phyloP scores from a whole-genome alignment of 192 early-diverging fungal genomes.

The Coemansia umbellata region DNA sequence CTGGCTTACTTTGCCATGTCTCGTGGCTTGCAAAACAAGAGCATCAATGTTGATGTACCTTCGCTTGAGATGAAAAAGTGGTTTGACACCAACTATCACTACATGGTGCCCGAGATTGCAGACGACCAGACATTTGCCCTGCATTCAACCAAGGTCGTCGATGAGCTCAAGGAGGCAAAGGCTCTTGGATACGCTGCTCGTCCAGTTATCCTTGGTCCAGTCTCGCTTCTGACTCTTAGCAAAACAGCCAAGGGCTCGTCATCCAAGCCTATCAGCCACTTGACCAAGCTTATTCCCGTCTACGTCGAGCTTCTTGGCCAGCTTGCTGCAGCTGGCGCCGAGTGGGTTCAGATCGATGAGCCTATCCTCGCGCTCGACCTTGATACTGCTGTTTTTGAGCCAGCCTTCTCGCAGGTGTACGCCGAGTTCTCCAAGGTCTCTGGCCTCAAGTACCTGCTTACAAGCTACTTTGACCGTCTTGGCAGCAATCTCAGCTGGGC shows the following conservation, averaged over 20 bases:
- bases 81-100: constrained; percentile 99
- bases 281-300: constrained; percentile 72
- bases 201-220: constrained; percentile 89
- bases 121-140: constrained; percentile 72
- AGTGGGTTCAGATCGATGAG: constrained; percentile 96
- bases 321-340: constrained; percentile 80
- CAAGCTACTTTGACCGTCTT: constrained; percentile 92
- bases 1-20: constrained; percentile 97
- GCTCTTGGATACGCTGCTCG: constrained; percentile 86
- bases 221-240: constrained; percentile 83
- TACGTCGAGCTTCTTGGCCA: constrained; percentile 74
- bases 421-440: constrained; percentile 26
- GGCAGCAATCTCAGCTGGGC: constrained; percentile 69
- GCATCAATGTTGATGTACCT: constrained; percentile 78
- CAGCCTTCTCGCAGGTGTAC: constrained; percentile 50
- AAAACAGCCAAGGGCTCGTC: constrained; percentile 70
- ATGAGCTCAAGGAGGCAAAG: constrained; percentile 89
- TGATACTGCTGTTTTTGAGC: constrained; percentile 83
- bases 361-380: constrained; percentile 78
- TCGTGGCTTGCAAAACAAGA: constrained; percentile 84
- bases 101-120: constrained; percentile 86
- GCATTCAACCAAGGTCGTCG: constrained; percentile 64
- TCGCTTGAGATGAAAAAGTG: constrained; percentile 99
- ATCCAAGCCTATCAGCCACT: constrained; percentile 72
- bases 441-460: constrained; percentile 62